Conservation (phyloP, 106 monocot genomes). For the Dactylorhiza incarnata region DNA sequence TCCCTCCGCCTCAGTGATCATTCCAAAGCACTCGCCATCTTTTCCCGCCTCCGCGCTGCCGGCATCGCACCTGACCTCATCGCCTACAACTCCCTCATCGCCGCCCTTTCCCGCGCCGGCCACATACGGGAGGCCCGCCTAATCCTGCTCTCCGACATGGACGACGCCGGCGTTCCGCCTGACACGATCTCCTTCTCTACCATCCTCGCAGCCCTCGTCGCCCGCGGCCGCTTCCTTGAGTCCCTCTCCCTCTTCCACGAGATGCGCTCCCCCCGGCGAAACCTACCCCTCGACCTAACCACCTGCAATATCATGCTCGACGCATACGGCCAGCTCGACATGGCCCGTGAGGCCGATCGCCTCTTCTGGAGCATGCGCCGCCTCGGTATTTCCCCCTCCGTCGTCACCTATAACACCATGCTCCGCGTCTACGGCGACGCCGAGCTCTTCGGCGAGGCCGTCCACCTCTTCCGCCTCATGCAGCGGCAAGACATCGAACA, state of each 20-base stretch:
- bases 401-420: constrained; percentile 91
- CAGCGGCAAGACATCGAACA: constrained; percentile 53
- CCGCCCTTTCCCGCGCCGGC: constrained; percentile 51
- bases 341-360: constrained; percentile 87
- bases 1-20: constrained; percentile 51
- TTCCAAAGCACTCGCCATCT: constrained; percentile 68
- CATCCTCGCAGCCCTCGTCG: constrained; percentile 52
- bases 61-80: constrained; percentile 54
- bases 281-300: constrained; percentile 46
- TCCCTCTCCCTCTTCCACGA: constrained; percentile 68
- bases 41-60: constrained; percentile 46
- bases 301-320: constrained; percentile 79
- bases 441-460: constrained; percentile 80
- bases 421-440: constrained; percentile 87
- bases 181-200: constrained; percentile 76
- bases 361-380: constrained; percentile 91
- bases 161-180: constrained; percentile 24
- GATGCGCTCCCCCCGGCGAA: constrained; percentile 36
- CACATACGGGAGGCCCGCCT: constrained; percentile 61
- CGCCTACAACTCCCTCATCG: constrained; percentile 64
- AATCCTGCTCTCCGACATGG: constrained; percentile 65
- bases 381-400: constrained; percentile 42
- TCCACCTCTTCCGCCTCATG: constrained; percentile 89
- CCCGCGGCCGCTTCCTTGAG: constrained; percentile 42
- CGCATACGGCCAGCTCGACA: constrained; percentile 78